Base-by-base conservation (phyloP, 1,284 basidiomycete genomes). In the Thecaphora frezii region DNA sequence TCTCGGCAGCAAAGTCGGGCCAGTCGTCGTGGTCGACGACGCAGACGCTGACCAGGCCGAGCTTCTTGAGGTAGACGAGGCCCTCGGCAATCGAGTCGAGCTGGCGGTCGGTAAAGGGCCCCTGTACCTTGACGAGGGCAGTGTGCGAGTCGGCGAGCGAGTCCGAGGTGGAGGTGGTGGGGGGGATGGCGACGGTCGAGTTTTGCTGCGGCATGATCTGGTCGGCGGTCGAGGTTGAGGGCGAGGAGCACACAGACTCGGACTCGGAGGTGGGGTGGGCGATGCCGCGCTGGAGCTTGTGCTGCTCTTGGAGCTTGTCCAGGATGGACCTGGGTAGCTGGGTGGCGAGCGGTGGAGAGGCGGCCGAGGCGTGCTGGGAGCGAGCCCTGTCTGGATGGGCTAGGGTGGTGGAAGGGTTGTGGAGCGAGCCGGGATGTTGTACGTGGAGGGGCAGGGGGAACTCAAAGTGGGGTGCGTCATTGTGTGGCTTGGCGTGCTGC, bases 121-220 rank as follows among this genome's bases (percentile, higher is more conserved):
- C 92, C 80, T 98, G 96, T 14, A 98, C 83, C 80, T 98, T 98
- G 76, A 99, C 93, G 10, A 99, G 86, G 1, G 93, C 93, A 1
- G 91, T 92, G 54, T 90, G 88, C 19, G 71, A 60, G 51, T 69
- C 65, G 22, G 68, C 61, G 41, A 58, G 36, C 3, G 64, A 49
- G 36, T 62, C 57, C 5, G 61, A 57, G 9, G 55, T 57, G 14
- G 60, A 56, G 13, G 65, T 58, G 19, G 62, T 49, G 33, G 48
- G 52, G 9, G 61, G 63, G 39, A 59, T 68, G 46, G 66, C 56
- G 4, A 56, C 55, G 21, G 64, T 62, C 14, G 62, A 22, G 82
- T 81, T 58, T 42, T 81, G 81, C 42, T 73, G 48, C 48, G 80
- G 68, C 44, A 80, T 73, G 46, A 64, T 48, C 59, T 58, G 51